Evolutionary conservation across 805 yeast genomes (phyloP).

Genomic region (Babjeviella inositovora): DNA sequence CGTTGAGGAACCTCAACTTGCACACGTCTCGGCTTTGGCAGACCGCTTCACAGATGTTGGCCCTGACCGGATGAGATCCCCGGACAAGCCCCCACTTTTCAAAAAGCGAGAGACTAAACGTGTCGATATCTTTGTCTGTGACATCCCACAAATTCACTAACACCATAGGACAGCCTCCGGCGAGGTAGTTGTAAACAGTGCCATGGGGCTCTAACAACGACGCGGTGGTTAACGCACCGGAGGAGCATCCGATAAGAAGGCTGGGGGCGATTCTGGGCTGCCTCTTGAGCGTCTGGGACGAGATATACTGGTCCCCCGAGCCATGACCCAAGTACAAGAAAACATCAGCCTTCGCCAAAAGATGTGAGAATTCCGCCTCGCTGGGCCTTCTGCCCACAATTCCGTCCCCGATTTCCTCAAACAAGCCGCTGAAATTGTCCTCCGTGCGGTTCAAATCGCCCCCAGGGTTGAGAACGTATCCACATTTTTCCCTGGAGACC

Average conservation of each 20-base stretch:
- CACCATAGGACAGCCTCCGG: constrained; percentile 72
- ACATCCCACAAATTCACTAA: constrained; percentile 92
- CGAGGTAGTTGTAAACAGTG: constrained; percentile 56
- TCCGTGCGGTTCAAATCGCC: constrained; percentile 65
- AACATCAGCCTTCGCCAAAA: constrained; percentile 24
- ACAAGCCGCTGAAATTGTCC: constrained; percentile 26
- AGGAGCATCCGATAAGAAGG: constrained; percentile 79
- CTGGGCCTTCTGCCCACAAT: constrained; percentile 36
- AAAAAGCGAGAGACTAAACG: constrained; percentile 47
- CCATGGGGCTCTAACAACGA: constrained; percentile 65
- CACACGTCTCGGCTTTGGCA: constrained; percentile 49
- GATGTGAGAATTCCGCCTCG: constrained; percentile 30
- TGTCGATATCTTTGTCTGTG: constrained; percentile 89
- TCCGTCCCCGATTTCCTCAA: constrained; percentile 35
- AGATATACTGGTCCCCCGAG: constrained; percentile 78
- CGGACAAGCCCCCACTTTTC: constrained; percentile 50
- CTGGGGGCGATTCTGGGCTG: constrained; percentile 33
- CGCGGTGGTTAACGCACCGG: constrained; percentile 44
- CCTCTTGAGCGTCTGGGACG: constrained; percentile 33
- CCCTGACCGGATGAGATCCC: constrained; percentile 1
- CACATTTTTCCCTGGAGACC: constrained; percentile 11
- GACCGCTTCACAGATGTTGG: constrained; percentile 39
- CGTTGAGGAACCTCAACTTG: constrained; percentile 60
- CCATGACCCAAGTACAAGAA: constrained; percentile 90
- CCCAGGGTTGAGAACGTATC: constrained; percentile 65